Percentiles rank a stretch among this genome's conserved stretches.
Evolutionary conservation across 2,329 filamentous ascomycete species (phyloP).

Genomic region (Fonsecaea multimorphosa): DNA sequence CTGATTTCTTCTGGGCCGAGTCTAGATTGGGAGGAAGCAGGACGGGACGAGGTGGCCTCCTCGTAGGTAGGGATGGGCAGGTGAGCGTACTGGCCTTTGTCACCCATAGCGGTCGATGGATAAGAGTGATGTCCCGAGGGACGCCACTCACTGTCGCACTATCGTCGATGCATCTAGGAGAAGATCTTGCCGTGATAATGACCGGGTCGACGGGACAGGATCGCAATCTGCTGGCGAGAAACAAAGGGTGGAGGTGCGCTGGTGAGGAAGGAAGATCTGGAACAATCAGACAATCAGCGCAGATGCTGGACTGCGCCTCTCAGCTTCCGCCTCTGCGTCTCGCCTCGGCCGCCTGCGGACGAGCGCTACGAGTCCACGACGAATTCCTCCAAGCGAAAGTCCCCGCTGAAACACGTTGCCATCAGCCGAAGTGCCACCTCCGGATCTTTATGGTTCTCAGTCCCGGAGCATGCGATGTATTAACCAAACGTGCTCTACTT

Average conservation of each 20-base stretch:
- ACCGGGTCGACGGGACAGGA: not conserved
- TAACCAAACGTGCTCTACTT: not conserved
- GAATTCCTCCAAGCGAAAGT: constrained; percentile 15
- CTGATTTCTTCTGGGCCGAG: constrained; percentile 65
- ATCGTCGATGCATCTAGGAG: constrained; percentile 26
- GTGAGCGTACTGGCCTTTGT: constrained; percentile 64
- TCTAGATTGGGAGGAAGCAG: constrained; percentile 56
- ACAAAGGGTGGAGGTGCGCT: not conserved
- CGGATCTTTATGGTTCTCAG: not conserved
- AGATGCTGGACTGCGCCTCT: constrained; percentile 3
- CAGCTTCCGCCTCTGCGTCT: not conserved
- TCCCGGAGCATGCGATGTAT: not conserved
- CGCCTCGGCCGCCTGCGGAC: constrained; percentile 8
- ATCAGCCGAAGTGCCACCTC: constrained; percentile 6
- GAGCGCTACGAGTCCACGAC: no score
- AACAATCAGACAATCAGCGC: not conserved
- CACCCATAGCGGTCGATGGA: constrained; percentile 46
- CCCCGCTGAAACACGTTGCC: constrained; percentile 15
- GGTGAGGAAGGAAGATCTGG: constrained; percentile 1
- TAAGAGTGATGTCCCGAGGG: constrained; percentile 36
- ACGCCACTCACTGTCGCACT: constrained; percentile 32
- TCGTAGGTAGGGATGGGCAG: constrained; percentile 83
- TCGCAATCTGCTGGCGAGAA: not conserved
- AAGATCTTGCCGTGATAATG: constrained; percentile 4
- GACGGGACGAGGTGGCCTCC: constrained; percentile 71